phyloP scores from a whole-genome alignment of 345 rosid genomes.

The Acer negundo region DNA sequence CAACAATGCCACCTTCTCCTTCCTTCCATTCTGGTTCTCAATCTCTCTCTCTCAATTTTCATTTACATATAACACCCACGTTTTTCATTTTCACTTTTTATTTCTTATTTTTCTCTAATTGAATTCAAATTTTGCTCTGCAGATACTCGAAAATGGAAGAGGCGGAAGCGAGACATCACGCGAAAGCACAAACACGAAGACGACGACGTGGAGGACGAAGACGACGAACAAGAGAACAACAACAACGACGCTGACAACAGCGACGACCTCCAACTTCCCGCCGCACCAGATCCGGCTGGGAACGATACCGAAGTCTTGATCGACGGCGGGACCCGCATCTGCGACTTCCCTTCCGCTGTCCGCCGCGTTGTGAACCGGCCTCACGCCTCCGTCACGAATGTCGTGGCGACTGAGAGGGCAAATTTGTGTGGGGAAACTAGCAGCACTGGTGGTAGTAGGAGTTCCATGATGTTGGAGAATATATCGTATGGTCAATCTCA shows the following conservation, averaged over 20 bases:
- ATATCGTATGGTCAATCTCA: constrained; percentile 76
- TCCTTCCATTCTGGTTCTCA: constrained; percentile 62
- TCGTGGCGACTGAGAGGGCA: constrained; percentile 69
- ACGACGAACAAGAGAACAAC: constrained; percentile 43
- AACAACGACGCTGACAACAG: constrained; percentile 42
- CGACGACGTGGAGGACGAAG: constrained; percentile 51
- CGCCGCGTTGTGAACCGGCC: constrained; percentile 72
- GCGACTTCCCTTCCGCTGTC: constrained; percentile 67
- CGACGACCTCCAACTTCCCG: constrained; percentile 38
- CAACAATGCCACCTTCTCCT: constrained; percentile 82
- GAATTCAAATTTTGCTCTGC: constrained; percentile 26
- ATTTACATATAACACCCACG: not conserved
- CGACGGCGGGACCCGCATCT: constrained; percentile 64
- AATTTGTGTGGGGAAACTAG: constrained; percentile 51
- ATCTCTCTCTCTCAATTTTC: constrained; percentile 17
- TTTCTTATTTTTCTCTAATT: not conserved
- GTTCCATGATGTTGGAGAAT: constrained; percentile 52
- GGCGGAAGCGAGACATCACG: constrained; percentile 64
- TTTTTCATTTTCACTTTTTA: too few species aligned
- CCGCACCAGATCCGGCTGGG: constrained; percentile 49
- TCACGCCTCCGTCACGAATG: constrained; percentile 58
- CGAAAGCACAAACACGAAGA: constrained; percentile 59
- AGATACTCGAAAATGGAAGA: constrained; percentile 85
- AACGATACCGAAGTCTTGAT: constrained; percentile 54
- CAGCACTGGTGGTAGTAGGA: constrained; percentile 37